These are phyloP conservation scores for Geopyxis carbonaria DNA, from an alignment of 495 filamentous ascomycete genomes.

Conservation along the genomic window DNA sequence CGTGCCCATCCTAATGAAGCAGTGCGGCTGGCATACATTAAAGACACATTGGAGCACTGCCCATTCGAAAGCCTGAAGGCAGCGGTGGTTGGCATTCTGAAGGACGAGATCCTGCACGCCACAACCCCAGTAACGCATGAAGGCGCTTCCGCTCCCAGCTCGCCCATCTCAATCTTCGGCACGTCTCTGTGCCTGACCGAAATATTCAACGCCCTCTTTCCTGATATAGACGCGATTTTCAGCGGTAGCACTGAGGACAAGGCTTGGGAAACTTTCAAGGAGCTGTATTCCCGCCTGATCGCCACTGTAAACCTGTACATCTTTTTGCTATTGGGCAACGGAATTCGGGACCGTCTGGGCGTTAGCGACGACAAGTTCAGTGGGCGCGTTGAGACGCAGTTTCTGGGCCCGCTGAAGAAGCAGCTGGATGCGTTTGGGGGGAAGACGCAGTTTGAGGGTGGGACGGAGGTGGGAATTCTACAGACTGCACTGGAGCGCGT, in stretches of 20 bases:
- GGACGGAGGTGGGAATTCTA: constrained; percentile 12
- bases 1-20: constrained; percentile 58
- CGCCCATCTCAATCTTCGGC: constrained; percentile 16
- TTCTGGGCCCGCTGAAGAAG: constrained; percentile 35
- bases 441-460: constrained; percentile 21
- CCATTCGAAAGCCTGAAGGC: constrained; percentile 62
- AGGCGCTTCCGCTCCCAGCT: constrained; percentile 7
- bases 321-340: constrained; percentile 27
- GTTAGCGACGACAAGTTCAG: constrained; percentile 7
- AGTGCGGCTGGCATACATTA: constrained; percentile 56
- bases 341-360: constrained; percentile 7
- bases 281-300: constrained; percentile 32
- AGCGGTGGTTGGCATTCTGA: constrained; percentile 70
- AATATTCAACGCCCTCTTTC: constrained; percentile 16
- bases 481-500: constrained; percentile 17
- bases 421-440: constrained; percentile 30
- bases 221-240: constrained; percentile 12
- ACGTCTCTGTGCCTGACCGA: constrained; percentile 17
- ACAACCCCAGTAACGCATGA: constrained; percentile 18
- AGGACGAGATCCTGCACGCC: constrained; percentile 46
- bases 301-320: constrained; percentile 37
- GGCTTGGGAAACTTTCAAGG: constrained; percentile 28
- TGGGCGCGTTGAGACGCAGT: constrained; percentile 32
- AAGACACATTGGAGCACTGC: constrained; percentile 64
- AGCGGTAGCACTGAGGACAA: constrained; percentile 20